Evolutionary conservation across 2,329 filamentous ascomycete species (phyloP).

Genomic region (Lecanicillium sp.): DNA sequence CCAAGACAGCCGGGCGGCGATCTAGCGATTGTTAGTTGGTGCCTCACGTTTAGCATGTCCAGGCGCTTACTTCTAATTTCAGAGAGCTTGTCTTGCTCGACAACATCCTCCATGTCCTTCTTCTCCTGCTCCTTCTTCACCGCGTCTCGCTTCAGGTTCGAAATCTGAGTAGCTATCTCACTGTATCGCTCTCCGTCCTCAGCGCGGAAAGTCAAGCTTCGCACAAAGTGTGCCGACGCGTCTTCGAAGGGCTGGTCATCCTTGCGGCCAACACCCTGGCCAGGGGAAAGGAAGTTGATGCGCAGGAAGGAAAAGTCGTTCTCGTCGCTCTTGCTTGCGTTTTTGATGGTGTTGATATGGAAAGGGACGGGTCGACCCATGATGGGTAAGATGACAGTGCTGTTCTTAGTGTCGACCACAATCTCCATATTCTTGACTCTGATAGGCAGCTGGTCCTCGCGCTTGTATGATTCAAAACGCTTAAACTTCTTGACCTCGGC

Average conservation of each 20-base stretch:
- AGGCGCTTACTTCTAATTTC: conserved; percentile 74
- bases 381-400: conserved; percentile 85
- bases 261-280: conserved; percentile 92
- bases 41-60: conserved; percentile 2
- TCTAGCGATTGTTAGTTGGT: conserved; percentile 49
- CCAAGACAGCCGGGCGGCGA: conserved; percentile 80
- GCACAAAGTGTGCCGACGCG: conserved; percentile 87
- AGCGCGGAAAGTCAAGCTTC: conserved; percentile 91
- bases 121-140: conserved; percentile 94
- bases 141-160: conserved; percentile 89
- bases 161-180: conserved; percentile 87
- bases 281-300: conserved; percentile 95
- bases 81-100: conserved; percentile 95
- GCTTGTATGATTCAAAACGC: conserved; percentile 97
- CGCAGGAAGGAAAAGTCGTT: conserved; percentile 88
- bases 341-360: conserved; percentile 97
- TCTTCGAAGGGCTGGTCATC: conserved; percentile 98
- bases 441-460: conserved; percentile 84
- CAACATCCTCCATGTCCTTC: conserved; percentile 98
- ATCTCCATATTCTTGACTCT: conserved; percentile 81
- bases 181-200: conserved; percentile 82
- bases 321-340: conserved; percentile 95
- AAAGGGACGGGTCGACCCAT: conserved; percentile 97
- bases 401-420: conserved; percentile 83
- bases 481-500: conserved; percentile 98